Evolutionary conservation across 805 yeast genomes (phyloP).

Genomic region (Schwanniomyces pseudopolymorphus): DNA sequence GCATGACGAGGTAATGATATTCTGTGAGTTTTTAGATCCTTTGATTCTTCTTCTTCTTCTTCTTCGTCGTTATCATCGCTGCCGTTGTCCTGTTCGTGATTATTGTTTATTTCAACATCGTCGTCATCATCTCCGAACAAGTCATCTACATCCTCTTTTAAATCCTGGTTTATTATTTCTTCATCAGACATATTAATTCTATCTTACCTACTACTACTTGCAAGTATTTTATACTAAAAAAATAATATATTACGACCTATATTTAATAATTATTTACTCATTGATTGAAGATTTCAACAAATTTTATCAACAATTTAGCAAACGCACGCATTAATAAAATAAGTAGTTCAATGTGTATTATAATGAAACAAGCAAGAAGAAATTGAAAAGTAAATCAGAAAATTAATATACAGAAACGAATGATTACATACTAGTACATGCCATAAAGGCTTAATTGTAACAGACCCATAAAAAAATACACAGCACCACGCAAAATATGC

Average conservation of each 20-base stretch:
- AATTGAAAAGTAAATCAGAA: background rate
- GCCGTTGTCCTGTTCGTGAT: slow-evolving; percentile 27
- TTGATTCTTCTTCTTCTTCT: slow-evolving; percentile 28
- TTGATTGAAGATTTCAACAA: background rate
- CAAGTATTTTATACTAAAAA: background rate
- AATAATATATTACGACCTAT: background rate
- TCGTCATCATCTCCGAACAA: slow-evolving; percentile 34
- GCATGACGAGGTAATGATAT: slow-evolving; percentile 52
- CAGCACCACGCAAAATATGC: background rate
- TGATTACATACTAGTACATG: background rate
- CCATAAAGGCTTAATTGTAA: background rate
- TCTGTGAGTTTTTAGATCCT: slow-evolving; percentile 34
- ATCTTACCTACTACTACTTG: background rate
- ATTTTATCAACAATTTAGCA: slow-evolving; percentile 1
- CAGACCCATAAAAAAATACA: background rate
- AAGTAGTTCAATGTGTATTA: background rate
- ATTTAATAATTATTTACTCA: background rate
- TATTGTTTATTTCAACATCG: slow-evolving; percentile 23
- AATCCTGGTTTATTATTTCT: slow-evolving; percentile 13
- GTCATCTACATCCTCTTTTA: slow-evolving; percentile 32
- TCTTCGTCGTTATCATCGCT: slow-evolving; percentile 7
- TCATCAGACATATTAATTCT: slow-evolving; percentile 24
- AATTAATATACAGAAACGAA: slow-evolving; percentile 1
- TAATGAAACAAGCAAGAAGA: background rate
- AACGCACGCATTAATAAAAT: background rate